A percentile compares a stretch with the other conserved stretches of the same genome.
phyloP scores from a whole-genome alignment of 148 eudicot species.

The Camellia lanceoleosa region DNA sequence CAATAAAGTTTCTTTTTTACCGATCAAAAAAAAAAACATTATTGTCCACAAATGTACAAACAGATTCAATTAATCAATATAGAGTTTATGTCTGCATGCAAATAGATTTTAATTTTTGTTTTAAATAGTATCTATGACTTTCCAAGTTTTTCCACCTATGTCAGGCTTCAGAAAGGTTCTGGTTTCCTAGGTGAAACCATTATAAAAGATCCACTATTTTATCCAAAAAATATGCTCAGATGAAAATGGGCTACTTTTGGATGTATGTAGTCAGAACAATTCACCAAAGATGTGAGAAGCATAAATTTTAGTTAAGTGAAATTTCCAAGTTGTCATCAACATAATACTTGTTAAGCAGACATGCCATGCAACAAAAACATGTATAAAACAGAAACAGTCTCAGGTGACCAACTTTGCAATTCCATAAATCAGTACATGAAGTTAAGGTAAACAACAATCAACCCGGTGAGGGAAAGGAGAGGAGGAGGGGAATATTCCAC shows the following conservation, averaged over 20 bases:
- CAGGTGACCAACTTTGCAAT: background rate
- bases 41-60: background rate
- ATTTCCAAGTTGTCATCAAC: background rate
- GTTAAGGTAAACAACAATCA: background rate
- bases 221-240: no score
- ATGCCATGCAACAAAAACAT: background rate
- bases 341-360: background rate
- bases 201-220: background rate
- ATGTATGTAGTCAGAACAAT: no score
- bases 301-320: background rate
- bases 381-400: background rate
- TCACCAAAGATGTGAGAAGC: no score
- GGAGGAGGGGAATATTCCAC: no score
- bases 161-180: background rate
- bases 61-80: slow-evolving; percentile 1
- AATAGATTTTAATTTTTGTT: background rate
- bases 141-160: background rate
- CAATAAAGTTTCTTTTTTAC: no score
- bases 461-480: background rate
- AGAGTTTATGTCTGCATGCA: background rate
- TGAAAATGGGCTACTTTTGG: no score
- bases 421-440: background rate
- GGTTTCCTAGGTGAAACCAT: background rate
- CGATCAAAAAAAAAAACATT: no score
- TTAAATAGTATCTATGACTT: background rate